Evolutionary conservation across 2,329 filamentous ascomycete species (phyloP), one percentile per base, ranked within the genome.

Genomic region (Beauveria sp.): DNA sequence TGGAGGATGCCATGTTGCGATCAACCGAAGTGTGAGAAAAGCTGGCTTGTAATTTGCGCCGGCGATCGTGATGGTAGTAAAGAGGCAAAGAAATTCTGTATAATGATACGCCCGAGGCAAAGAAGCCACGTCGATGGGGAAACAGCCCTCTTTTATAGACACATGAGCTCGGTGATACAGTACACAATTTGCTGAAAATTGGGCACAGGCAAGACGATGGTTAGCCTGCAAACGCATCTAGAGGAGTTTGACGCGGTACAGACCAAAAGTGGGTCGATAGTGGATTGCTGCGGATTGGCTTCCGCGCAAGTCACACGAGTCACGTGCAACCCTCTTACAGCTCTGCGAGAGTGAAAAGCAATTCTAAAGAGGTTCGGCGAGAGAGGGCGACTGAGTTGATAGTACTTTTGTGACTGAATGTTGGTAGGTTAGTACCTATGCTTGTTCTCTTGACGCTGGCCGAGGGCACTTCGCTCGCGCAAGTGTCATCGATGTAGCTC

Each of bases 1-100:
- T 73, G 62, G 73, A 72, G 63, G 68, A 67, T 57, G 74, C 72
- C 74, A 76, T 76, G 63, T n/a, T 54, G 49, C 50, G 50, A 45
- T 45, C 30, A 34, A 42, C 16, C 24, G 45, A 53, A 46, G 38
- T 22, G 45, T 40, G 28, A 16, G 22, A 18, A 30, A 55, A 22
- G 28, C 10, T 49, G 42, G 34, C 42, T 30, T 55, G n/a, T 30
- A 51, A 26, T 42, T 26, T 51, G 57, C 57, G 38, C 47, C 49
- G 12, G 47, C 24, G 24, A 26, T 26, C 10, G n/a, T 2, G 16
- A 34, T 22, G 10, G 26, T 12, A 52, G 38, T 12, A 6, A 24
- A 18, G 12, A 53, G 3, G 5, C 4, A 18, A 38, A 28, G 18
- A 2, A n/a, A 5, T 14, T 30, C 1, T 51, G 20, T 3, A n/a